Base-by-base conservation (phyloP, 805 yeast species). In the Trichomonascus vanleenenianus region DNA sequence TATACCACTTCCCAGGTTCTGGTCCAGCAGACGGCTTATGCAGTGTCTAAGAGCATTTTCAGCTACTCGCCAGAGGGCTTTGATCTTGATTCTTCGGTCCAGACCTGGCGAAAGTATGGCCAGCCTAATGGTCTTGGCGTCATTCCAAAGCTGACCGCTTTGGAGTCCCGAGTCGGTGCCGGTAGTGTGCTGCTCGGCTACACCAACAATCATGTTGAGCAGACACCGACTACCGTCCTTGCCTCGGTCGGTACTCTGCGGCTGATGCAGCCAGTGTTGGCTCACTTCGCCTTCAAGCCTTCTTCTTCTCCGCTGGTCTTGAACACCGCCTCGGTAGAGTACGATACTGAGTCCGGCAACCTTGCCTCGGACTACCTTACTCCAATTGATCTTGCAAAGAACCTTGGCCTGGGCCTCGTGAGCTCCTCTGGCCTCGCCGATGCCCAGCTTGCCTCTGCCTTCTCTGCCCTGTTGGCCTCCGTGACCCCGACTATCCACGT, bases 131-230 rank as follows among this genome's bases (percentile, higher is more conserved):
- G 76, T 11, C 58, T 63, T 39, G 80, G 79, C 19, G 64, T 62
- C n/a, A 76, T 80, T 45, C 93, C 94, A 22, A 70, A 70, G 44
- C 64, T 82, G 54, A 70, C 78, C 58, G 67, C 57, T 43, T 55
- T 64, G 44, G 87, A 88, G 58, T 76, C 85, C 46, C 79, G 95
- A 61, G 70, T 83, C 2, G 97, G 96, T 56, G 93, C 96, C 30
- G 85, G 91, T 39, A 74, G 79, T 50, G 76, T 85, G 22, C 73
- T 91, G 39, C 68, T 85, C 42, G 97, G 96, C 33, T 89, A 81
- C 65, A 63, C 77, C 44, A 48, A 57, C 22, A 50, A 53, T 45
- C 49, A 50, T 42, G 50, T 55, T 20, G 44, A 51, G 20, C 39
- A 43, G 2, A 68, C 70, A 33, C 46, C 45, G 9, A 51, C 59